Base-by-base conservation (phyloP, 441 rosid species). In the Gossypium laxum region DNA sequence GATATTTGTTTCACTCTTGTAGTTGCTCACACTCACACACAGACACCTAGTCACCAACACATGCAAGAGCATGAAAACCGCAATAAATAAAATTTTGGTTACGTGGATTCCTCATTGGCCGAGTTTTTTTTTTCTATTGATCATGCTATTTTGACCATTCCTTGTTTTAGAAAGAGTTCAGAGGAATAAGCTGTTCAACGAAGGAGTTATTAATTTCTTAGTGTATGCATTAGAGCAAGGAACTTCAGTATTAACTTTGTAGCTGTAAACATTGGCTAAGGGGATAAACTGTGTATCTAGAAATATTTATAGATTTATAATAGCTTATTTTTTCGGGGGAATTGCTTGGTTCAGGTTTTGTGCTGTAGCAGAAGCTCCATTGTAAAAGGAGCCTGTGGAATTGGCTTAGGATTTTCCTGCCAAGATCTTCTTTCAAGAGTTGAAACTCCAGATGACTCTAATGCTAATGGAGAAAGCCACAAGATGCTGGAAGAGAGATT, bases 351-450 rank as follows among this genome's bases (percentile, higher is more conserved):
- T 78, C 84, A 93, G 98, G 97, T 91, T 78, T 85, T 93, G 81
- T 78, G 86, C 84, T 73, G 76, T 74, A 90, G 96, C 81, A 91
- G 82, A 84, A 93, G 90, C 81, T 78, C 80, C 74, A 89, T 91
- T 71, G 95, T 91, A 60, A 93, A 84, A 84, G 98, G 98, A 78
- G 93, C 96, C 30, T 93, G 97, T 78, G 98, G 91, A 48, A 74
- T 93, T 81, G 96, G 97, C 80, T 85, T 91, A 79, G 98, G 97
- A 47, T 87, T 87, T 79, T 78, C 92, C 75, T 86, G 93, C 83
- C 91, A 93, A 82, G 93, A 85, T 76, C 92, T 93, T 72, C 86
- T 90, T 60, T 82, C 83, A 45, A 75, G 89, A 76, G 79, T 73
- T 62, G 87, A 79, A 76, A 74, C 82, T 76, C 72, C 84, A 74